Percentiles rank a stretch among this genome's conserved stretches.
phyloP scores from a whole-genome alignment of 306 rosid species.

The Chamaecrista fasciculata region DNA sequence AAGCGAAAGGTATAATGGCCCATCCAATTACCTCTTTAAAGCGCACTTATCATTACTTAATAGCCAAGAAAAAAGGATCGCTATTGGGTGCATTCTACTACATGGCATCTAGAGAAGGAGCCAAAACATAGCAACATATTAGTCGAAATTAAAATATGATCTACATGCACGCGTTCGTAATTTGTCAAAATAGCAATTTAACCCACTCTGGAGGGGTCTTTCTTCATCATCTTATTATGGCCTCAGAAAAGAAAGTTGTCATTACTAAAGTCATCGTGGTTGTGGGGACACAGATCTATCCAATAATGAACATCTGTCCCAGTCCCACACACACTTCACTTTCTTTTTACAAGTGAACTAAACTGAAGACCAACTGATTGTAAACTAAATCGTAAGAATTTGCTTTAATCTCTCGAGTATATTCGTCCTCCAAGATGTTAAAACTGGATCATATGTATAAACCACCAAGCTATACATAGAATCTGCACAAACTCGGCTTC shows the following conservation, averaged over 20 bases:
- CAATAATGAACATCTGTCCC: not conserved
- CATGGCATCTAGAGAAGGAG: not conserved
- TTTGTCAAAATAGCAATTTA: not conserved
- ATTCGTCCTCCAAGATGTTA: not conserved
- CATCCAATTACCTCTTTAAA: not conserved
- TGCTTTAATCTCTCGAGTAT: not conserved
- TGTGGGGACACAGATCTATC: not conserved
- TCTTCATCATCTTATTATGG: not conserved
- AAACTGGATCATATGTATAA: not conserved
- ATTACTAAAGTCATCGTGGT: not conserved
- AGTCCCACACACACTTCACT: not conserved
- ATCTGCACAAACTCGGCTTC: slow-evolving; percentile 8
- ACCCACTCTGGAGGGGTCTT: not conserved
- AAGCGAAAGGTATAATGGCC: slow-evolving; percentile 7
- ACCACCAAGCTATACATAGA: not conserved
- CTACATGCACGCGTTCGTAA: not conserved
- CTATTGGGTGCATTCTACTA: not conserved
- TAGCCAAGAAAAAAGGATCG: not conserved
- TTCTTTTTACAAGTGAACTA: not conserved
- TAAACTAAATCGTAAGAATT: not conserved
- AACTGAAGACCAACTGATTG: not conserved
- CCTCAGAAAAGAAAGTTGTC: not conserved
- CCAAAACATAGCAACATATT: not conserved
- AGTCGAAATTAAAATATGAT: not conserved
- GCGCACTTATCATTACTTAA: slow-evolving; percentile 11